These are phyloP conservation scores for Leishmania martiniquensis DNA, from an alignment of 208 protist genomes.

Conservation along the genomic window DNA sequence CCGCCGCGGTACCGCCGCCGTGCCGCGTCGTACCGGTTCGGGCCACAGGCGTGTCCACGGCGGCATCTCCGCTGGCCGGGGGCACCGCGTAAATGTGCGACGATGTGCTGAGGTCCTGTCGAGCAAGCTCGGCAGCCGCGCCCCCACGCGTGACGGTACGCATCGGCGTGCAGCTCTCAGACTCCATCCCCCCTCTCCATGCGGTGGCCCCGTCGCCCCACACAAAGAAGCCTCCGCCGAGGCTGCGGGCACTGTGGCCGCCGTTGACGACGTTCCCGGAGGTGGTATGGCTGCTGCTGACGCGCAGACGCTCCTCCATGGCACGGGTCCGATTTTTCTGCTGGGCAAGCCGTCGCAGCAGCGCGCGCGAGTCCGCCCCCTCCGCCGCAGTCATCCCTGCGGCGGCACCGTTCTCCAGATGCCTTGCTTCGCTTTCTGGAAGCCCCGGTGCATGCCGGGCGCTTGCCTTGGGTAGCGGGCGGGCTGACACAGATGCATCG, in stretches of 20 bases:
- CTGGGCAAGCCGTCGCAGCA: slow-evolving; percentile 33
- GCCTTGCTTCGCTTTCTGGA: background rate
- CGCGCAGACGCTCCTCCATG: slow-evolving; percentile 28
- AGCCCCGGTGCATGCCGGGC: background rate
- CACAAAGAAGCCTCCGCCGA: background rate
- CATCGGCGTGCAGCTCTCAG: background rate
- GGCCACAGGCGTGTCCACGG: background rate
- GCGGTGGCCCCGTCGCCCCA: background rate
- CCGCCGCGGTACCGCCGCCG: background rate
- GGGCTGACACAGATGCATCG: background rate
- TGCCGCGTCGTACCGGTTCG: background rate
- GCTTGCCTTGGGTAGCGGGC: slow-evolving; percentile 1
- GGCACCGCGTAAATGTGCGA: background rate
- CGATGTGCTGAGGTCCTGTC: background rate
- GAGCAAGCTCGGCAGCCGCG: background rate
- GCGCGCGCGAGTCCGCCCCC: slow-evolving; percentile 18
- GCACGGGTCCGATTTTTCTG: slow-evolving; percentile 24
- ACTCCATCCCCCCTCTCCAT: background rate
- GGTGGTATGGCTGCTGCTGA: background rate
- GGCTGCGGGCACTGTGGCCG: slow-evolving; percentile 4
- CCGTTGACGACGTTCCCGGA: background rate
- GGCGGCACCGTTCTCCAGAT: background rate
- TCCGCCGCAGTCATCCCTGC: background rate
- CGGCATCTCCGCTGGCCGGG: background rate
- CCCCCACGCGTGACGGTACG: background rate